phyloP scores from a whole-genome alignment of 164 flowering plant genomes.

The Dillenia turbinata region DNA sequence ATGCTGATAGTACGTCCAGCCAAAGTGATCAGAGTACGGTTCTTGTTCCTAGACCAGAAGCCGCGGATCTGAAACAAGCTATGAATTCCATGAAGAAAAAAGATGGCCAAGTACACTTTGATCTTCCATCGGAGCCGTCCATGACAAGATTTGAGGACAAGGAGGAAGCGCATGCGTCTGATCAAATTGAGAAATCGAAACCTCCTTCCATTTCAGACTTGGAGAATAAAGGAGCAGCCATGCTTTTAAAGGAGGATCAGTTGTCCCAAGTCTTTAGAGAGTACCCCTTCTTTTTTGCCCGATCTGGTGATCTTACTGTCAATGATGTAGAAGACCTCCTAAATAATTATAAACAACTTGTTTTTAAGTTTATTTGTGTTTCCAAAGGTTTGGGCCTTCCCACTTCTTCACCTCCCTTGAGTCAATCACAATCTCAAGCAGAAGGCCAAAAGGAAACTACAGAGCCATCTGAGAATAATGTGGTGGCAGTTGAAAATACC shows the following conservation, averaged over 20 bases:
- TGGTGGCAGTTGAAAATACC: conserved; percentile 15
- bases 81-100: conserved; percentile 20
- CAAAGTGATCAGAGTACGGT: conserved; percentile 27
- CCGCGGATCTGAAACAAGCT: conserved; percentile 24
- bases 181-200: conserved; percentile 21
- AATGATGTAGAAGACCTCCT: conserved; percentile 74
- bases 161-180: conserved; percentile 20
- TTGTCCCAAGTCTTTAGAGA: conserved; percentile 38
- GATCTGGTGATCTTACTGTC: conserved; percentile 72
- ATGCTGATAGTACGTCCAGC: conserved; percentile 24
- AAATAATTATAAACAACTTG: conserved; percentile 70
- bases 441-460: conserved; percentile 9
- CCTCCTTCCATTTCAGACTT: conserved; percentile 67
- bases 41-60: conserved; percentile 21
- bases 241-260: conserved; percentile 64
- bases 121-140: conserved; percentile 22
- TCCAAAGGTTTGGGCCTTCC: conserved; percentile 54
- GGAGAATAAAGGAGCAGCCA: conserved; percentile 70
- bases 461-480: conserved; percentile 19
- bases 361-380: conserved; percentile 71
- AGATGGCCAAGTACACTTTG: conserved; percentile 9
- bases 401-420: conserved; percentile 14
- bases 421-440: conserved; percentile 18
- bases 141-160: conserved; percentile 20
- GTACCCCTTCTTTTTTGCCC: conserved; percentile 68